A percentile compares a stretch with the other conserved stretches of the same genome.
Conservation (phyloP, 768 basidiomycete species). For the Gyrodon lividus region DNA sequence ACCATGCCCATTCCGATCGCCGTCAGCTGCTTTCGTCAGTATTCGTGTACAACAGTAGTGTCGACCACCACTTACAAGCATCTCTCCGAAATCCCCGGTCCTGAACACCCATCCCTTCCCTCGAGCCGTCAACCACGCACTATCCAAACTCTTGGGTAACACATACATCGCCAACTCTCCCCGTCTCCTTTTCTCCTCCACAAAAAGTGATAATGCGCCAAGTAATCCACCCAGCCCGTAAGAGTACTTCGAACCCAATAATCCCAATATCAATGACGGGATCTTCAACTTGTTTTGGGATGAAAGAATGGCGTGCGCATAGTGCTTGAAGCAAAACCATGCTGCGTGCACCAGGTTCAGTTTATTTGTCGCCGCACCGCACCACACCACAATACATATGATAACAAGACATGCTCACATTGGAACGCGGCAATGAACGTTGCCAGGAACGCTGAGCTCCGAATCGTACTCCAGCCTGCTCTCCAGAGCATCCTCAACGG, state of each 20-base stretch:
- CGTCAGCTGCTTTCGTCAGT: constrained; percentile 42
- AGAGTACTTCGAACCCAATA: constrained; percentile 65
- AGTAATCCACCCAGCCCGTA: constrained; percentile 76
- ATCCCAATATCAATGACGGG: constrained; percentile 48
- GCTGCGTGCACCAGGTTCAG: constrained; percentile 34
- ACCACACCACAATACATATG: background rate
- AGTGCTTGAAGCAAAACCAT: constrained; percentile 65
- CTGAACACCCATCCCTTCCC: constrained; percentile 74
- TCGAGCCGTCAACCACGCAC: constrained; percentile 79
- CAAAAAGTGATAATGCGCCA: constrained; percentile 74
- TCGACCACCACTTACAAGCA: constrained; percentile 44
- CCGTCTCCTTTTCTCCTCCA: constrained; percentile 86
- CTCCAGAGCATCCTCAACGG: constrained; percentile 65
- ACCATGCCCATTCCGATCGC: constrained; percentile 90
- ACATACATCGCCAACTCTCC: constrained; percentile 92
- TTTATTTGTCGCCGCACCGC: background rate
- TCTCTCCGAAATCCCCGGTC: constrained; percentile 69
- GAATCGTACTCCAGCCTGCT: constrained; percentile 67
- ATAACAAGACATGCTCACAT: constrained; percentile 41
- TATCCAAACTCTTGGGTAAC: constrained; percentile 87
- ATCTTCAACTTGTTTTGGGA: constrained; percentile 35
- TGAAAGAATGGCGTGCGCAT: constrained; percentile 50
- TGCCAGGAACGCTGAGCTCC: constrained; percentile 87
- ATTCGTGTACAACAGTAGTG: background rate
- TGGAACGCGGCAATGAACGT: constrained; percentile 82